These are phyloP conservation scores for Anthracocystis setariae DNA, from an alignment of 1,284 basidiomycete species.

Conservation along the genomic window DNA sequence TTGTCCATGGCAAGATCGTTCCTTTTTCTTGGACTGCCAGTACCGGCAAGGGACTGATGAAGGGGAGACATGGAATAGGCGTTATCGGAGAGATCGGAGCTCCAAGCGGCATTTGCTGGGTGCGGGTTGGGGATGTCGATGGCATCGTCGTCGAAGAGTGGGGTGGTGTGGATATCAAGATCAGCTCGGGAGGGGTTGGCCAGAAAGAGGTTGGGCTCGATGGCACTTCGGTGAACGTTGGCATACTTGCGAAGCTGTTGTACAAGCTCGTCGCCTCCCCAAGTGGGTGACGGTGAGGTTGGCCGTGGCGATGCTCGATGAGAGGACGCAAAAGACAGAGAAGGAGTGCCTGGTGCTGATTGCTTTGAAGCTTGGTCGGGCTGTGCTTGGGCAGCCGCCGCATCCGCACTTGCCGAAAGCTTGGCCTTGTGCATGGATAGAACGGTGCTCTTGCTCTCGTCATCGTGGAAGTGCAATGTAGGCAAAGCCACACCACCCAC, in stretches of 20 bases:
- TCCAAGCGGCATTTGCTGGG: conserved; percentile 22
- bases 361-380: conserved; percentile 37
- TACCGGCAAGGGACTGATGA: conserved; percentile 39
- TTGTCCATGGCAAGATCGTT: conserved; percentile 50
- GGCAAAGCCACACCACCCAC: conserved; percentile 88
- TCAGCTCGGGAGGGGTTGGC: conserved; percentile 90
- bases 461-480: conserved; percentile 93
- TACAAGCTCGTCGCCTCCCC: conserved; percentile 74
- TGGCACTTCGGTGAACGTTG: conserved; percentile 79
- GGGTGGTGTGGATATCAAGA: conserved; percentile 79
- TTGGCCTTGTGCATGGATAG: conserved; percentile 46
- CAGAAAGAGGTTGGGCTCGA: conserved; percentile 84
- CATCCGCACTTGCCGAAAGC: conserved; percentile 14
- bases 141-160: conserved; percentile 68
- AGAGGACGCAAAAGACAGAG: conserved; percentile 7
- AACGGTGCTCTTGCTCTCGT: conserved; percentile 70
- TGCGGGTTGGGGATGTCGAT: conserved; percentile 39
- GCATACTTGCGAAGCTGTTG: conserved; percentile 71
- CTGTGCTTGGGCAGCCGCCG: conserved; percentile 27
- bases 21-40: conserved; percentile 17
- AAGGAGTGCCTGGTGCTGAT: conserved; percentile 5
- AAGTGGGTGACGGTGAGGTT: conserved; percentile 54
- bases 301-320: conserved; percentile 12
- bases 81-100: conserved; percentile 45
- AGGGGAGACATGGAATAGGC: conserved; percentile 43